Percentiles rank a stretch among this genome's conserved stretches.
These are phyloP conservation scores for Alternaria sp. DNA, from an alignment of 2,329 filamentous ascomycete species.

Conservation along the genomic window DNA sequence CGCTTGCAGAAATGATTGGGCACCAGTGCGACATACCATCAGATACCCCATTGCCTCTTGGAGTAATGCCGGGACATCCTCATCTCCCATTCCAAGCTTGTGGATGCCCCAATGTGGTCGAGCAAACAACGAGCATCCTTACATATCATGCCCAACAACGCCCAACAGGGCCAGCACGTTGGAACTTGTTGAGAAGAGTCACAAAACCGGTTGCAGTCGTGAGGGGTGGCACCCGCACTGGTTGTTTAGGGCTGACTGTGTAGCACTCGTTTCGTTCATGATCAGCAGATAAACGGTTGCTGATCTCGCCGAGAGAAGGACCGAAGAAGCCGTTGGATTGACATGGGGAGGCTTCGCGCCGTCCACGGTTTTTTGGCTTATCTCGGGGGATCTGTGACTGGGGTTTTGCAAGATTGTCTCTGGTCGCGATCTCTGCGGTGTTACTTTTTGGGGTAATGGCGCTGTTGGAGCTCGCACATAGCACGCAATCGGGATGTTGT, in stretches of 20 bases:
- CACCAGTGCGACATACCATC: background rate
- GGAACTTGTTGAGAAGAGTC: background rate
- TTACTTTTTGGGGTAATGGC: background rate
- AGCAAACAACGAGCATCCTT: background rate
- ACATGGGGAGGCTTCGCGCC: background rate
- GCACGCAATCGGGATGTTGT: background rate
- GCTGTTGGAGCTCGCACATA: background rate
- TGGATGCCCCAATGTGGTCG: background rate
- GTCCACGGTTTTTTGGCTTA: background rate
- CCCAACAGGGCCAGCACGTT: background rate
- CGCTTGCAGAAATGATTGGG: background rate
- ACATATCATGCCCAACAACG: background rate
- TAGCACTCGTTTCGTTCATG: background rate
- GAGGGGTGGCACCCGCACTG: background rate
- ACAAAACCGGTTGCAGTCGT: background rate
- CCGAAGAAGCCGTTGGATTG: background rate
- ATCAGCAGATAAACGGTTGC: background rate
- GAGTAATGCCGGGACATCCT: background rate
- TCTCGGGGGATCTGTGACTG: background rate
- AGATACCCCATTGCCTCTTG: background rate
- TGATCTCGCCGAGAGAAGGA: background rate
- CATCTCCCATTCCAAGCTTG: background rate
- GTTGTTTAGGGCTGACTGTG: background rate
- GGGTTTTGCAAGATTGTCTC: background rate
- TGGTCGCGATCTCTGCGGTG: background rate